phyloP scores from a whole-genome alignment of 345 rosid genomes.

The Syzygium oleosum region DNA sequence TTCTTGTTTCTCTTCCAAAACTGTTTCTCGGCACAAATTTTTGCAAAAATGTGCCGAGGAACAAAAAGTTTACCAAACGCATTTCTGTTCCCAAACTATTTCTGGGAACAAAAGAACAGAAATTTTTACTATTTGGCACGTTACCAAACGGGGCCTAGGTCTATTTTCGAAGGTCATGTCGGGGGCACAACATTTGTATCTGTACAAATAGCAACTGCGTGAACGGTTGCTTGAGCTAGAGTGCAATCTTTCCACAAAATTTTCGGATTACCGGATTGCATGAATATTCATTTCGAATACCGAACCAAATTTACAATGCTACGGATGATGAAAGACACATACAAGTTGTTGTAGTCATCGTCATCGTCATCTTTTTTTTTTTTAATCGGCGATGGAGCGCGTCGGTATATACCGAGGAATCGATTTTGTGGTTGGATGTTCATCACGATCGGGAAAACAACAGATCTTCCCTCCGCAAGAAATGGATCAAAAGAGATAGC shows the following conservation, averaged over 20 bases:
- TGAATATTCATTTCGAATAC: neutral
- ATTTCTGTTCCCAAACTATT: too few species aligned
- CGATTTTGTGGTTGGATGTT: neutral
- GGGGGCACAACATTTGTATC: neutral
- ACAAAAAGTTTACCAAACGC: too few species aligned
- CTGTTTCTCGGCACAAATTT: too few species aligned
- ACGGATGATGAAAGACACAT: neutral
- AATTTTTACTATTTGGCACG: too few species aligned
- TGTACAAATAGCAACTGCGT: neutral
- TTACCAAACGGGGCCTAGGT: too few species aligned
- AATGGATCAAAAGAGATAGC: neutral
- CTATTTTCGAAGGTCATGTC: neutral
- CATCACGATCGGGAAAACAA: neutral
- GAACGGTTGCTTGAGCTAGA: fast-evolving
- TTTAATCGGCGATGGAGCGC: neutral
- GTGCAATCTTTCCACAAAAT: neutral
- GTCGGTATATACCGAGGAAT: neutral
- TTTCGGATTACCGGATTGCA: neutral
- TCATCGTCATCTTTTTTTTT: too few species aligned
- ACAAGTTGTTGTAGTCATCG: neutral
- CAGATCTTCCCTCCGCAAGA: neutral
- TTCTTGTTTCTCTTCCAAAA: too few species aligned
- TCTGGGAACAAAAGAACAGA: too few species aligned
- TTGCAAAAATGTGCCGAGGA: too few species aligned
- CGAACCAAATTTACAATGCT: neutral